Evolutionary conservation across 1,284 basidiomycete genomes (phyloP), one percentile per base, ranked within the genome.

Genomic region (Puccinia polysora): DNA sequence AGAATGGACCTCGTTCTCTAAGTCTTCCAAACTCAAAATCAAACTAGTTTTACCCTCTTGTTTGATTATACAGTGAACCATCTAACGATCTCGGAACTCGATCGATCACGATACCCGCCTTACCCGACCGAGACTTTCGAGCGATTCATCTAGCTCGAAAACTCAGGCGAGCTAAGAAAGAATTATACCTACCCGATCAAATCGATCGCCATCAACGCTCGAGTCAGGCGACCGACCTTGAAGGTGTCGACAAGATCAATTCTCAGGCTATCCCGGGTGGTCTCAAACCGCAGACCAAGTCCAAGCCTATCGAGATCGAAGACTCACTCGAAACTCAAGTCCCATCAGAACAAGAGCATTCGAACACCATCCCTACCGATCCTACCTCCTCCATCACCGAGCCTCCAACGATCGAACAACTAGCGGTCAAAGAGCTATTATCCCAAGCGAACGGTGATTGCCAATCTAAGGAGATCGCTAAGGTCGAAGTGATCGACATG

Each of bases 361-460:
- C n/a, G n/a, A n/a, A n/a, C n/a, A n/a, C n/a, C n/a, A n/a, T n/a
- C n/a, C n/a, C n/a, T n/a, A n/a, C n/a, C n/a, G n/a, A n/a, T n/a
- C n/a, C n/a, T n/a, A n/a, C n/a, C n/a, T n/a, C n/a, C n/a, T n/a
- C n/a, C n/a, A n/a, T n/a, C n/a, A n/a, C n/a, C n/a, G n/a, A n/a
- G n/a, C 28, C 55, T 15, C 14, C n/a, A 18, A 36, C 56, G 30
- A 18, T 62, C 10, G 59, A 62, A 43, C 30, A 62, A 47, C 40
- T 43, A 62, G 59, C 59, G 4, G 12, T 62, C 23, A 36, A 25
- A n/a, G 59, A 62, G 28, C 47, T 62, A 18, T n/a, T 62, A 12
- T 20, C 18, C 4, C 34, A 18, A 28, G 12, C 59, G 15, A 10
- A 38, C 15, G 12, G 7, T 23, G n/a, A n/a, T n/a, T n/a, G n/a